Evolutionary conservation across 768 basidiomycete species (phyloP).

Genomic region (Exidia glandulosa): DNA sequence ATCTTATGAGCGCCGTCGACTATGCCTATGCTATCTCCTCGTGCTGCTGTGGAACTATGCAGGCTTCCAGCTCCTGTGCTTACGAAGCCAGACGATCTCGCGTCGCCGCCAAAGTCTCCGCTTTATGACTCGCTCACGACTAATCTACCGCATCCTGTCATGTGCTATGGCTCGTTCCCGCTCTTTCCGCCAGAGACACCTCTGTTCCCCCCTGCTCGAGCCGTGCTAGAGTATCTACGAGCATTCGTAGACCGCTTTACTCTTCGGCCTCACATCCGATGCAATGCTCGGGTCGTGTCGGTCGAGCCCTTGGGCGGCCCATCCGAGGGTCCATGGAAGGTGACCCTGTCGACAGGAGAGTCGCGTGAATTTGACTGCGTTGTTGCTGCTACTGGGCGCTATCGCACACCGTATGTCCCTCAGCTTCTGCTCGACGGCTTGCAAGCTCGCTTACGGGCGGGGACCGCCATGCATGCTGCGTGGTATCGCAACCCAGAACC

Average conservation of each 20-base stretch:
- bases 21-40: constrained; percentile 10
- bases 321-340: constrained; percentile 31
- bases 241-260: constrained; percentile 52
- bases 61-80: constrained; percentile 41
- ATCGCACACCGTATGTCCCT: constrained; percentile 53
- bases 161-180: constrained; percentile 52
- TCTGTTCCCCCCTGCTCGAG: constrained; percentile 51
- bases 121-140: constrained; percentile 75
- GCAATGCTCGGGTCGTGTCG: constrained; percentile 44
- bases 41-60: background rate
- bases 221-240: constrained; percentile 59
- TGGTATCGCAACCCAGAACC: constrained; percentile 48
- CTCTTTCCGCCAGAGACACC: constrained; percentile 60
- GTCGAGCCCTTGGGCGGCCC: constrained; percentile 18
- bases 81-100: constrained; percentile 29
- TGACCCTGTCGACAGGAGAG: constrained; percentile 28
- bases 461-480: constrained; percentile 52
- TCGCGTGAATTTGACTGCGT: constrained; percentile 45
- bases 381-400: constrained; percentile 69
- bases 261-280: constrained; percentile 48
- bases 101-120: constrained; percentile 43
- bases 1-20: background rate
- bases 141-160: constrained; percentile 68
- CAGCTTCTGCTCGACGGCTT: constrained; percentile 39
- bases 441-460: constrained; percentile 38